A percentile compares a stretch with the other conserved stretches of the same genome.
These are phyloP conservation scores for Pneumocystis carinii DNA, from an alignment of 1,139 yeast species.

Conservation along the genomic window DNA sequence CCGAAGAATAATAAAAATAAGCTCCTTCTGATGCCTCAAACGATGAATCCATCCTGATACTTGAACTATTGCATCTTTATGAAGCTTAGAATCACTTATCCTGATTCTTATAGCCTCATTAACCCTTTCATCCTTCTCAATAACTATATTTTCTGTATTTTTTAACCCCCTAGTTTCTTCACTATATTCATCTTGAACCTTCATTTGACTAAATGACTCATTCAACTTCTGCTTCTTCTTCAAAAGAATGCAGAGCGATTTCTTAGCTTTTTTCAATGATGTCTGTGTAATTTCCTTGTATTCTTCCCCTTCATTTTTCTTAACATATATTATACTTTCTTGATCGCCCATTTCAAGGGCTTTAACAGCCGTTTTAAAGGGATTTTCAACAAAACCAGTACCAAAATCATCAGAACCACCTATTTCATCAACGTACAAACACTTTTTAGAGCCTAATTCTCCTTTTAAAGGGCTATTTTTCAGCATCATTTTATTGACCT, in stretches of 20 bases:
- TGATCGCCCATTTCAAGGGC: constrained; percentile 42
- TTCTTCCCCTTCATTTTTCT: constrained; percentile 44
- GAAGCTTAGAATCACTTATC: constrained; percentile 38
- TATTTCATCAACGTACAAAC: constrained; percentile 52
- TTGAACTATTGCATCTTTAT: constrained; percentile 48
- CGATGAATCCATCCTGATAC: constrained; percentile 96
- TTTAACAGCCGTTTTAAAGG: constrained; percentile 71
- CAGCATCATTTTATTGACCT: neutral
- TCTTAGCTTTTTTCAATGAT: constrained; percentile 89
- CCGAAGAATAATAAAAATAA: constrained; percentile 78
- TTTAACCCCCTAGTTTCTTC: constrained; percentile 38
- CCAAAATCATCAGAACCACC: constrained; percentile 49
- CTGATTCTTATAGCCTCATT: constrained; percentile 58
- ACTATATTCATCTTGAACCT: neutral
- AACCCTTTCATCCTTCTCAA: constrained; percentile 55
- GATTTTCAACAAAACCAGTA: constrained; percentile 49
- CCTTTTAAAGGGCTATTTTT: neutral
- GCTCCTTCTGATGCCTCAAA: constrained; percentile 79
- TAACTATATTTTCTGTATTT: constrained; percentile 51
- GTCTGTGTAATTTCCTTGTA: constrained; percentile 77
- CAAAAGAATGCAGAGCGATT: constrained; percentile 82
- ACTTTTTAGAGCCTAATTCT: neutral
- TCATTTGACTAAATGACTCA: constrained; percentile 6
- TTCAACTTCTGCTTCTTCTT: constrained; percentile 37
- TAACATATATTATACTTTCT: constrained; percentile 49